phyloP scores from a whole-genome alignment of 2,329 filamentous ascomycete genomes.

The Endothia cerciana region DNA sequence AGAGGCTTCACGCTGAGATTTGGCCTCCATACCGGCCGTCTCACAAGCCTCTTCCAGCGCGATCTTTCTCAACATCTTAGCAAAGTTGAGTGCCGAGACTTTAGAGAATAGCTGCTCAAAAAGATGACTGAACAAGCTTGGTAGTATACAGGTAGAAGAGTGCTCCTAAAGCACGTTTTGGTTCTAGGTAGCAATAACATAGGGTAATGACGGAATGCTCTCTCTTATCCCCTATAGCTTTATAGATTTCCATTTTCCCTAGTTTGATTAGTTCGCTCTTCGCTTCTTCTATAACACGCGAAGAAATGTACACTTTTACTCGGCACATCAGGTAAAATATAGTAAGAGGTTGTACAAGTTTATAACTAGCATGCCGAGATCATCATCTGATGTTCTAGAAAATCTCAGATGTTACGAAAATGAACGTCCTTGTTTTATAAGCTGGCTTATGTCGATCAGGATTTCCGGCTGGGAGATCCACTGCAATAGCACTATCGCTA shows the following conservation, averaged over 20 bases:
- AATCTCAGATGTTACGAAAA: slow-evolving; percentile 20
- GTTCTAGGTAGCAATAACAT: background rate
- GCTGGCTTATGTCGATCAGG: background rate
- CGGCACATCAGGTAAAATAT: background rate
- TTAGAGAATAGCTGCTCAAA: background rate
- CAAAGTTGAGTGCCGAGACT: no score
- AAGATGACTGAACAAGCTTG: background rate
- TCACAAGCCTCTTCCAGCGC: slow-evolving; percentile 28
- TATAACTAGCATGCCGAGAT: slow-evolving; percentile 20
- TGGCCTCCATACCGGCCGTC: slow-evolving; percentile 23
- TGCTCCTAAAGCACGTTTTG: background rate
- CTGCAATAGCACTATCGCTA: background rate
- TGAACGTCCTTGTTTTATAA: background rate
- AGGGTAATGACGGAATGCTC: background rate
- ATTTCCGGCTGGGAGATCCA: background rate
- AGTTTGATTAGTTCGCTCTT: background rate
- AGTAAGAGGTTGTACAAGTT: background rate
- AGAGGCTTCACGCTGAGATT: slow-evolving; percentile 24
- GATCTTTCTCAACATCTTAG: slow-evolving; percentile 26
- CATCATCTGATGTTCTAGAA: slow-evolving; percentile 20
- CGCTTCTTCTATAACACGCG: slow-evolving; percentile 4
- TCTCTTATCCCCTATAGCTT: background rate
- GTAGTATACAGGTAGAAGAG: no score
- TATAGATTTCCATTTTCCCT: background rate
- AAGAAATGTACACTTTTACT: background rate